Base-by-base conservation (phyloP, 2,329 filamentous ascomycete genomes). In the Stagonosporopsis tanaceti region DNA sequence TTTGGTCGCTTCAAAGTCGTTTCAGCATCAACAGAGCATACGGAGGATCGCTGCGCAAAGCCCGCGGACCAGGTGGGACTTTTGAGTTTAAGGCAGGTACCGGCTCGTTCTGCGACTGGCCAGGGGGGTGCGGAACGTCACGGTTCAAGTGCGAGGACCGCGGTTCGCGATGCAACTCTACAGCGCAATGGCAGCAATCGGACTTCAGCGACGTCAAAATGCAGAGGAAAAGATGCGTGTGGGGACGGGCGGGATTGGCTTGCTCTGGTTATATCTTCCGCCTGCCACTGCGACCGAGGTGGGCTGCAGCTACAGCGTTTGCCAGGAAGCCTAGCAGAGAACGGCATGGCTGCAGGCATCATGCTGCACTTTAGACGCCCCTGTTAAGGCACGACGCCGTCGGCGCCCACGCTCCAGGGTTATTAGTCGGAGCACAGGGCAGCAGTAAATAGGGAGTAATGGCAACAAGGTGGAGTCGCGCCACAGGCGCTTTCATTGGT, bases 1-100 rank as follows among this genome's bases (percentile, higher is more conserved):
- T 72, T 71, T 55, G 70, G 67, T 73, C 69, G 73, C 73, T 67
- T 76, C 74, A 76, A 67, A 64, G 66, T 69, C 68, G 74, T 76
- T 76, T 76, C 74, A 76, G 71, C 69, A 75, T 73, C 57, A 57
- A 74, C 66, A 70, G 64, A 66, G 64, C 61, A 61, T 55, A 58
- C 64, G 63, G 59, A 66, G 60, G 61, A 68, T 67, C 60, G 61
- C 62, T 63, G 51, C 52, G 59, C 54, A 59, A 57, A 65, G 60
- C 54, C 57, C 62, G 59, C 62, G 65, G 65, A 60, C 61, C 64
- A 63, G 61, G 61, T 65, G 66, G 48, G 60, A 63, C 62, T 61
- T 63, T 68, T 68, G 62, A 64, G 64, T 67, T 64, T 59, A 59
- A 65, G 57, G 53, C 61, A 67, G 64, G 64, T 67, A 69, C 65